Evolutionary conservation across 2,329 filamentous ascomycete genomes (phyloP).

Genomic region (Venturia pyrina): DNA sequence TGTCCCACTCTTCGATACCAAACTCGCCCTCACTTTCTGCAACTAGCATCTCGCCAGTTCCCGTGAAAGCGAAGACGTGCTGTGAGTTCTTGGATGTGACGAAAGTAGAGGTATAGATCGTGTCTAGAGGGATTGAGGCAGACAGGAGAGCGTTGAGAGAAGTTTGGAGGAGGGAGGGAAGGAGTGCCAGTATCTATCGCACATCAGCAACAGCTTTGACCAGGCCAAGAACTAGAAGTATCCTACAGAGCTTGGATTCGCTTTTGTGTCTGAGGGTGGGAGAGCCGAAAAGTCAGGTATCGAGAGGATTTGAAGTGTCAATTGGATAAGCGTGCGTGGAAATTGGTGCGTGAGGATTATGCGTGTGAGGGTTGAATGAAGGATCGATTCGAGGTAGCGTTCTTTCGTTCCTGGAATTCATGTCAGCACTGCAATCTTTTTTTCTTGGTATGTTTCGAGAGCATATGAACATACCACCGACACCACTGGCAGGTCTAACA

Average conservation of each 20-base stretch:
- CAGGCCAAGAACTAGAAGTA: background rate
- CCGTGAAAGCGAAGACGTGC: constrained; percentile 79
- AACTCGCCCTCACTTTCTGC: constrained; percentile 77
- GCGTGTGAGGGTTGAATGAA: constrained; percentile 62
- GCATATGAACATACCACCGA: constrained; percentile 52
- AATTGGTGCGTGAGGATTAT: constrained; percentile 67
- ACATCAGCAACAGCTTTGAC: background rate
- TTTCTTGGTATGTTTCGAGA: background rate
- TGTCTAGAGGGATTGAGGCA: constrained; percentile 67
- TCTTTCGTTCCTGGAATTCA: constrained; percentile 32
- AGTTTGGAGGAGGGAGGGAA: constrained; percentile 76
- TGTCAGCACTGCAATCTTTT: background rate
- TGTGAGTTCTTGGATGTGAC: constrained; percentile 24
- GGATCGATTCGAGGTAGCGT: constrained; percentile 68
- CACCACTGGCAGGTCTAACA: constrained; percentile 73
- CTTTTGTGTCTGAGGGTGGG: constrained; percentile 18
- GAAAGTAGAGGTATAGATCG: constrained; percentile 56
- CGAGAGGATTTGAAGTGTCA: constrained; percentile 67
- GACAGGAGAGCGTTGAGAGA: constrained; percentile 70
- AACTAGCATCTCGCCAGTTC: constrained; percentile 60
- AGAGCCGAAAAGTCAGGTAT: constrained; percentile 51
- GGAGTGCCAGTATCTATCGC: constrained; percentile 36
- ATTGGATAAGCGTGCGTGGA: constrained; percentile 66
- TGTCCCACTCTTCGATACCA: constrained; percentile 64
- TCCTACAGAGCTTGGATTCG: background rate